These are phyloP conservation scores for Amanita muscaria DNA, from an alignment of 768 basidiomycete genomes.

Conservation along the genomic window DNA sequence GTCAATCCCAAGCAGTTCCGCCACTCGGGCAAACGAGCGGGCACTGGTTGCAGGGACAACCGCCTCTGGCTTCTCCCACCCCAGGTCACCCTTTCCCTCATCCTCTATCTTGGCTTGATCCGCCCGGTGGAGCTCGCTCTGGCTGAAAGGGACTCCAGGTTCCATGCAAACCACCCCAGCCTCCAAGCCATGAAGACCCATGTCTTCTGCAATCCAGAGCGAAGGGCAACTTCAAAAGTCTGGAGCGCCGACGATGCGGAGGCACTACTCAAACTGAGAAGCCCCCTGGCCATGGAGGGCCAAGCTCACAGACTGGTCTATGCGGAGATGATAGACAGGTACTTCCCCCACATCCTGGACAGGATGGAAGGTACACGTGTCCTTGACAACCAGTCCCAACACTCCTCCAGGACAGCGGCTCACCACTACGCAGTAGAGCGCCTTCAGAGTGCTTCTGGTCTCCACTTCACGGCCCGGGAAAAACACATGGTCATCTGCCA, in stretches of 20 bases:
- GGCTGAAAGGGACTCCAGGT: not conserved
- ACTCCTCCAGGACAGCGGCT: not conserved
- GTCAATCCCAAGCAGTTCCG: not conserved
- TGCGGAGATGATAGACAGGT: not conserved
- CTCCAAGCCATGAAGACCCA: not conserved
- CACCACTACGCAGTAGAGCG: not conserved
- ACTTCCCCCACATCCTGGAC: not conserved
- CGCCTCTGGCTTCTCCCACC: not conserved
- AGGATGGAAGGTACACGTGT: not conserved
- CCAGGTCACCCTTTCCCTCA: not conserved
- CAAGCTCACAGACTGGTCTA: not conserved
- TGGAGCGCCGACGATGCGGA: slow-evolving; percentile 1
- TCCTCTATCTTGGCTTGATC: not conserved
- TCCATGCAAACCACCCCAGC: not conserved
- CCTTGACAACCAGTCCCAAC: slow-evolving; percentile 1
- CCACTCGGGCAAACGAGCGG: not conserved
- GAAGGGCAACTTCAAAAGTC: not conserved
- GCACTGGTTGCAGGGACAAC: not conserved
- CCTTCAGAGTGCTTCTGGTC: not conserved
- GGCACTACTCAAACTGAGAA: not conserved
- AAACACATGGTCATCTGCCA: not conserved
- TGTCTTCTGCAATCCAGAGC: not conserved
- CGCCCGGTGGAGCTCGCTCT: not conserved
- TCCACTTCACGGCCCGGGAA: not conserved
- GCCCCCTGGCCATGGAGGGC: not conserved